Base-by-base conservation (phyloP, 306 rosid species). In the Hippophae gyantsensis region DNA sequence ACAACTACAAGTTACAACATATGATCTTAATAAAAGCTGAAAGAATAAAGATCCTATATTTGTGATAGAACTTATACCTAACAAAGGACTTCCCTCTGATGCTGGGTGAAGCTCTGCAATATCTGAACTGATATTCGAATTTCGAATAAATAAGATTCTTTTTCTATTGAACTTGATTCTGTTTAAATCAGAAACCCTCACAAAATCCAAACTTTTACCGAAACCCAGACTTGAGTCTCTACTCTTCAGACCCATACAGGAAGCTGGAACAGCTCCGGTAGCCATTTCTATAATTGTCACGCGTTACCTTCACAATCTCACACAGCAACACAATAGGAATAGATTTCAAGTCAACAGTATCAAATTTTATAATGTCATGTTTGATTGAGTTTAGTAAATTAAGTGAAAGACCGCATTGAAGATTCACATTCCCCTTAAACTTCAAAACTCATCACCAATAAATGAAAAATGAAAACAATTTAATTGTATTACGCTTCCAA, bases 61-160 rank as follows among this genome's bases (percentile, higher is more conserved):
- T 10, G 10, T 18, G 10, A 18, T 13, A 46, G 69, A 42, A 5
- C 58, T 32, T 61, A 73, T 74, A 93, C 99, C 97, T 67, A 88
- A 58, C 67, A 93, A 83, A 57, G 92, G 86, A 68, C 95, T 93
- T 66, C 97, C 89, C 57, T 82, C 84, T 38, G 95, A 84, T 23
- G 99, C 94, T 1, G 86, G 83, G 79, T 86, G 84, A 62, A 93
- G 86, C 69, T 93, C 85, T 18, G 80, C 95, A 60, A 77, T 77
- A 68, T 93, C 99, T 6, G 85, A 76, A 32, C 89, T 79, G 7
- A 81, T 77, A 77, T 78, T 84, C 7, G 95, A 86, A 72, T 79
- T 86, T 66, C 87, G 75, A 52, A 93, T 70, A 18, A 88, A 64
- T 18, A 78, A 82, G 56, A 88, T 75, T 81, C 70, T 93, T 25